phyloP scores from a whole-genome alignment of 1,284 basidiomycete species.

The Austroboletus novae-zelandiae region DNA sequence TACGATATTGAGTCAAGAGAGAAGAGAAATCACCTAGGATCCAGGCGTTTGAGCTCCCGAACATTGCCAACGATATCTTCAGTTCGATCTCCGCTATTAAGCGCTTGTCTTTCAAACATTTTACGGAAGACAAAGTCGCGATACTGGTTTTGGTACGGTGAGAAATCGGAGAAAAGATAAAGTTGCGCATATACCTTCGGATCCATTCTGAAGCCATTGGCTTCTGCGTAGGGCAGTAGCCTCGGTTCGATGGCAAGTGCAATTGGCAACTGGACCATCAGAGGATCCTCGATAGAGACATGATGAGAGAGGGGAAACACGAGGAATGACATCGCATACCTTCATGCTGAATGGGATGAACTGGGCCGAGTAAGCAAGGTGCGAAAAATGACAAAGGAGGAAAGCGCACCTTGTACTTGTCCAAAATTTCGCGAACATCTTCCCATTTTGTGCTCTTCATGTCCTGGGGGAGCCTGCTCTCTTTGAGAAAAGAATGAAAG shows the following conservation, averaged over 20 bases:
- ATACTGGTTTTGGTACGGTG: slow-evolving; percentile 46
- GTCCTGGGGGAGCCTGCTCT: slow-evolving; percentile 56
- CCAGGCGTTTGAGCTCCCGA: slow-evolving; percentile 62
- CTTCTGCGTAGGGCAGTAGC: slow-evolving; percentile 64
- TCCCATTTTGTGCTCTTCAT: slow-evolving; percentile 59
- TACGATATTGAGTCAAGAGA: not conserved
- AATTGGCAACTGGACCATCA: slow-evolving; percentile 72
- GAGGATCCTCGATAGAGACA: slow-evolving; percentile 52
- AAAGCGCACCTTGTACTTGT: slow-evolving; percentile 60
- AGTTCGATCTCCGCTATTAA: slow-evolving; percentile 48
- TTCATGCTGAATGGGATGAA: slow-evolving; percentile 74
- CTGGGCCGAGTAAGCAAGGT: slow-evolving; percentile 36
- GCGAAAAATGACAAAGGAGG: slow-evolving; percentile 1
- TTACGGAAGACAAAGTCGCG: slow-evolving; percentile 79
- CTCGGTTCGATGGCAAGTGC: slow-evolving; percentile 72
- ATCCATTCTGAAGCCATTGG: slow-evolving; percentile 74
- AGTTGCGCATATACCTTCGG: slow-evolving; percentile 46
- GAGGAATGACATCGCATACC: slow-evolving; percentile 36
- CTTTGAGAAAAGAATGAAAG: slow-evolving; percentile 62
- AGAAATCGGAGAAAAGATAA: slow-evolving; percentile 12
- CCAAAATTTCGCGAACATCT: slow-evolving; percentile 58
- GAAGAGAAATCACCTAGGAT: slow-evolving; percentile 46
- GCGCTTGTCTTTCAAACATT: slow-evolving; percentile 67
- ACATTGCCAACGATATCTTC: slow-evolving; percentile 67
- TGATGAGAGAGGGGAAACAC: slow-evolving; percentile 12